Evolutionary conservation across 495 filamentous ascomycete species (phyloP).

Genomic region (Cladorrhinum samala): DNA sequence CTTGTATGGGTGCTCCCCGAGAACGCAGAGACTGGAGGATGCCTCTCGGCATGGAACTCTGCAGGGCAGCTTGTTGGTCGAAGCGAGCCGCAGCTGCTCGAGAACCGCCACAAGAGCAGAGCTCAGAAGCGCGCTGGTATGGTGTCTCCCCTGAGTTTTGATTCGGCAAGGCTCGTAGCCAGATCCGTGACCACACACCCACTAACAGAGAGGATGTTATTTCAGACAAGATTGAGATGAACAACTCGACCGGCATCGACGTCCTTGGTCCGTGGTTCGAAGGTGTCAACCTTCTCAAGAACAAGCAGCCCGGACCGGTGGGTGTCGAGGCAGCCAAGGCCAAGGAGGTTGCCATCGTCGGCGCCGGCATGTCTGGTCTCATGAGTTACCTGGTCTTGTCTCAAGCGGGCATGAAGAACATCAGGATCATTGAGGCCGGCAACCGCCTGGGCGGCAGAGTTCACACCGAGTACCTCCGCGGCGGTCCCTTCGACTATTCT

Average conservation of each 20-base stretch:
- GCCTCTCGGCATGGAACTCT: constrained; percentile 48
- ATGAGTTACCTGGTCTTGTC: constrained; percentile 44
- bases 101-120: constrained; percentile 25
- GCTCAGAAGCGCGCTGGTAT: constrained; percentile 21
- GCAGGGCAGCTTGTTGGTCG: constrained; percentile 34
- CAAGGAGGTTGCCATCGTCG: constrained; percentile 56
- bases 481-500: constrained; percentile 57
- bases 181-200: no score
- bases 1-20: constrained; percentile 52
- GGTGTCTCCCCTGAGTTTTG: not conserved
- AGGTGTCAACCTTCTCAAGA: constrained; percentile 55
- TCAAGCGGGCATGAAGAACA: constrained; percentile 34
- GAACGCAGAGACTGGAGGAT: constrained; percentile 37
- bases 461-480: constrained; percentile 55
- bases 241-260: constrained; percentile 47
- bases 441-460: constrained; percentile 47
- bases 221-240: constrained; percentile 36
- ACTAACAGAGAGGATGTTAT: not conserved
- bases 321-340: constrained; percentile 50
- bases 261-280: constrained; percentile 64
- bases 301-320: constrained; percentile 45
- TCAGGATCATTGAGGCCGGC: constrained; percentile 36
- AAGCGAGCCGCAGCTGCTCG: constrained; percentile 35
- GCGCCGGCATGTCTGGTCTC: constrained; percentile 63
- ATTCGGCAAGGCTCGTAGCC: no score